Evolutionary conservation across 139 green algal species (phyloP).

Genomic region (Nannochloris sp.): DNA sequence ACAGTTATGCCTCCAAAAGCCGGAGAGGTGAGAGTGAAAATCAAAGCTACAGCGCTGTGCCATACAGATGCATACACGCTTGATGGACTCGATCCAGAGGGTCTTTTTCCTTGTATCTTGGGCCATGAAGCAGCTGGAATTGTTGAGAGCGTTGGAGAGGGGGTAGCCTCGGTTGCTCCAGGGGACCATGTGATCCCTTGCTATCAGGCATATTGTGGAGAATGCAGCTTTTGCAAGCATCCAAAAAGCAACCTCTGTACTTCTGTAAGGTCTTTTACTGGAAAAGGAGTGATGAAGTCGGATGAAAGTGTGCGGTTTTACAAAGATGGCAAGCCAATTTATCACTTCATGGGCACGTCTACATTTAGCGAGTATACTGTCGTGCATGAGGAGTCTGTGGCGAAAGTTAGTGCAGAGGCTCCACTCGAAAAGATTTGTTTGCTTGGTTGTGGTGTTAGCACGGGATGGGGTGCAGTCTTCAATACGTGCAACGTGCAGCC

Average conservation of each 20-base stretch:
- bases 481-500: slow-evolving; percentile 89
- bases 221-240: slow-evolving; percentile 95
- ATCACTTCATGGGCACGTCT: slow-evolving; percentile 96
- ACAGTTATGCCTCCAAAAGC: slow-evolving; percentile 72
- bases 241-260: slow-evolving; percentile 32
- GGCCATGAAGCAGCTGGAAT: slow-evolving; percentile 94
- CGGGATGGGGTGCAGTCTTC: slow-evolving; percentile 87
- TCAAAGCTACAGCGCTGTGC: slow-evolving; percentile 84
- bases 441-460: slow-evolving; percentile 70
- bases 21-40: slow-evolving; percentile 87
- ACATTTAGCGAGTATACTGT: slow-evolving; percentile 98
- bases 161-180: slow-evolving; percentile 42
- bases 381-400: slow-evolving; percentile 80
- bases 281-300: slow-evolving; percentile 87
- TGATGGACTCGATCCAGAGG: slow-evolving; percentile 60
- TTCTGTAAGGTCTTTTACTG: slow-evolving; percentile 70
- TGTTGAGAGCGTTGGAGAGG: slow-evolving; percentile 87
- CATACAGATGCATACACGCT: slow-evolving; percentile 95
- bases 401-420: slow-evolving; percentile 58
- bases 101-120: slow-evolving; percentile 94
- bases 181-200: slow-evolving; percentile 27
- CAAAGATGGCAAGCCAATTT: slow-evolving; percentile 78
- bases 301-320: slow-evolving; percentile 78
- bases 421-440: slow-evolving; percentile 80
- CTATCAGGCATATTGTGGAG: slow-evolving; percentile 69